Evolutionary conservation across 1,284 basidiomycete genomes (phyloP), one percentile per base, ranked within the genome.

Genomic region (Caloboletus firmus): DNA sequence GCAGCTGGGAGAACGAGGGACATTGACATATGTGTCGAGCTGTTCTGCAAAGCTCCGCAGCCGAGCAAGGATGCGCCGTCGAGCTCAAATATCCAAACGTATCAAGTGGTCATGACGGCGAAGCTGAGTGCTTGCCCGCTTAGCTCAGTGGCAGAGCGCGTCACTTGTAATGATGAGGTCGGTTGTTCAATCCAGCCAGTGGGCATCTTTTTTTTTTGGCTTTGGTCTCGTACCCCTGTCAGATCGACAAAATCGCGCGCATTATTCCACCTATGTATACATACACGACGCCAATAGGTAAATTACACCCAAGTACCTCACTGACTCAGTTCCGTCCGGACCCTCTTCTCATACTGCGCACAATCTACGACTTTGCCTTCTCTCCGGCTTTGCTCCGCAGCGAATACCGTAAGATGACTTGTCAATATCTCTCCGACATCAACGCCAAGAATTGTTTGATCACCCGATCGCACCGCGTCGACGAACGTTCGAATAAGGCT

Each of bases 321-420:
- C 47, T 13, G 49, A 43, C 34, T n/a, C 10, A 68, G 52, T 56
- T 74, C 71, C 65, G 41, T 26, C 54, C 79, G 78, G 28, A 77
- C 77, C 37, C 72, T 65, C 62, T 70, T 75, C 69, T 86, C 84
- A 59, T 86, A 87, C 61, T 80, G 77, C 15, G 61, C 72, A 62
- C 80, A 87, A 64, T 90, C 79, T 1, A 93, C 79, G 5, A 92
- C 83, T 11, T 64, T 74, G 12, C 85, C 87, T 59, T 86, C 80
- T 52, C 69, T 78, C 57, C 91, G 76, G 59, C 88, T 89, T 60
- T 80, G 77, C 74, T 93, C 91, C 37, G 89, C 90, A 46, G 91
- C 91, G 72, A 94, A 93, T 40, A 93, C 89, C 3, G 87, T 84
- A 62, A 93, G 67, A 72, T 93, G 91, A 61, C 86, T 89, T 67